Conservation (phyloP, 176 grass and related monocot species). For the Ensete ventricosum region DNA sequence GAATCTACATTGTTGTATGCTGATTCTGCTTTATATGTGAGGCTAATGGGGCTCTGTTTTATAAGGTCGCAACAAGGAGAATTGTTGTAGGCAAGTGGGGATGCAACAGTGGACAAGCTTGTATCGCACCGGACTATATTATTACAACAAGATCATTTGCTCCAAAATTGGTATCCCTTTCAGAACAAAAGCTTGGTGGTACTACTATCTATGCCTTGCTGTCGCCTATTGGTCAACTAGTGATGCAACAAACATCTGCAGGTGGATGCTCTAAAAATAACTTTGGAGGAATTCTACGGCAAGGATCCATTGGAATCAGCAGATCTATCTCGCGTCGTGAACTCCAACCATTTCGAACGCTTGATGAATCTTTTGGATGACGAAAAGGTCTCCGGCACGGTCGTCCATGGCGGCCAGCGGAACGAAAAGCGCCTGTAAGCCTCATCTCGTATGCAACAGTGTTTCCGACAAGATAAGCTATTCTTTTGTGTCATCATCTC, state of each 20-base stretch:
- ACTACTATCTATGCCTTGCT: neutral
- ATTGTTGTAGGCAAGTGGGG: constrained; percentile 92
- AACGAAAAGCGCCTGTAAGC: constrained; percentile 66
- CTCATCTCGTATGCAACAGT: neutral
- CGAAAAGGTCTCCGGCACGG: constrained; percentile 46
- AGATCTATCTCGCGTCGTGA: constrained; percentile 84
- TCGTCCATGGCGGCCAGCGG: constrained; percentile 53
- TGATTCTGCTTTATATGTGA: constrained; percentile 6
- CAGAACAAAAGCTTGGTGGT: neutral
- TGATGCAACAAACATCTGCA: constrained; percentile 17
- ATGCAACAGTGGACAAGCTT: constrained; percentile 90
- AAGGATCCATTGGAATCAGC: constrained; percentile 55
- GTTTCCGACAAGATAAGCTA: constrained; percentile 1
- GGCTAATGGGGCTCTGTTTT: neutral
- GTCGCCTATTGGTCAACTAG: neutral
- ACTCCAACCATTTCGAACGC: constrained; percentile 48
- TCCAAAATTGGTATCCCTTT: constrained; percentile 52
- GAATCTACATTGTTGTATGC: neutral
- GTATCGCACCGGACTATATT: constrained; percentile 89
- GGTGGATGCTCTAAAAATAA: constrained; percentile 57
- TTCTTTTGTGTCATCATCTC: constrained; percentile 10
- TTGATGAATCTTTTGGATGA: constrained; percentile 59
- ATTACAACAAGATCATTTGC: constrained; percentile 87
- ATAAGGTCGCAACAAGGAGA: constrained; percentile 59
- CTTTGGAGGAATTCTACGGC: constrained; percentile 69